A percentile compares a stretch with the other conserved stretches of the same genome.
phyloP scores from a whole-genome alignment of 352 stramenopile species.

The Phytopythium boreale region DNA sequence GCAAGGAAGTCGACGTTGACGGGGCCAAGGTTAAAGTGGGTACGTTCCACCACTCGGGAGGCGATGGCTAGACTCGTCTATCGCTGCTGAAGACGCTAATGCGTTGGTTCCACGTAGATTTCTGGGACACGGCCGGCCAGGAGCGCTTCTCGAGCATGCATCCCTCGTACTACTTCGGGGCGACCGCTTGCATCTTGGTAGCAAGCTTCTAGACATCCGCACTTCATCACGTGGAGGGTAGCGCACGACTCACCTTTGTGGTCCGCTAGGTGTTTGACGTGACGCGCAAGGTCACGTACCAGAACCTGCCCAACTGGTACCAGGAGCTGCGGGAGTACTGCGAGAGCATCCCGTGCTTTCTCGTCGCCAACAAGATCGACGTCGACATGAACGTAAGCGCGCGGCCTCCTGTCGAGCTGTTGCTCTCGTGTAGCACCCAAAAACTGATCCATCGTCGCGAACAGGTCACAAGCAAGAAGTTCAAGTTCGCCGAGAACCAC shows the following conservation, averaged over 20 bases:
- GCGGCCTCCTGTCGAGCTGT: neutral
- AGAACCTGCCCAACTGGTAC: slow-evolving; percentile 91
- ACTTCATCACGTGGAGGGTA: no score
- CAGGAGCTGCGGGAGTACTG: slow-evolving; percentile 92
- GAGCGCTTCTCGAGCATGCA: slow-evolving; percentile 96
- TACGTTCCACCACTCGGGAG: no score
- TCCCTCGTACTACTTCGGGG: slow-evolving; percentile 94
- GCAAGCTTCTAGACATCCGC: no score
- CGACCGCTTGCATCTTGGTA: slow-evolving; percentile 92
- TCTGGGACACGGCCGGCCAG: slow-evolving; percentile 96
- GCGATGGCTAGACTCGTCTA: no score
- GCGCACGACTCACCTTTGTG: neutral
- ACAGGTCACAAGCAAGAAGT: slow-evolving; percentile 95
- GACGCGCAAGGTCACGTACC: slow-evolving; percentile 94
- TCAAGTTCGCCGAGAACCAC: slow-evolving; percentile 94
- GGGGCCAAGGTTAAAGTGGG: slow-evolving; percentile 67
- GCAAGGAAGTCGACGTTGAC: slow-evolving; percentile 89
- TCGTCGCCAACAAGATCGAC: slow-evolving; percentile 98
- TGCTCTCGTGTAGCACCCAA: neutral
- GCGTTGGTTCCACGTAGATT: slow-evolving; percentile 48
- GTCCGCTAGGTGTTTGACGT: slow-evolving; percentile 89
- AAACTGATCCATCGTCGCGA: neutral
- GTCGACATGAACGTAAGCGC: slow-evolving; percentile 87
- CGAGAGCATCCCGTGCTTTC: slow-evolving; percentile 90
- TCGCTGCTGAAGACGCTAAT: neutral